Evolutionary conservation across 2,329 filamentous ascomycete genomes (phyloP).

Genomic region (Beauveria sp.): DNA sequence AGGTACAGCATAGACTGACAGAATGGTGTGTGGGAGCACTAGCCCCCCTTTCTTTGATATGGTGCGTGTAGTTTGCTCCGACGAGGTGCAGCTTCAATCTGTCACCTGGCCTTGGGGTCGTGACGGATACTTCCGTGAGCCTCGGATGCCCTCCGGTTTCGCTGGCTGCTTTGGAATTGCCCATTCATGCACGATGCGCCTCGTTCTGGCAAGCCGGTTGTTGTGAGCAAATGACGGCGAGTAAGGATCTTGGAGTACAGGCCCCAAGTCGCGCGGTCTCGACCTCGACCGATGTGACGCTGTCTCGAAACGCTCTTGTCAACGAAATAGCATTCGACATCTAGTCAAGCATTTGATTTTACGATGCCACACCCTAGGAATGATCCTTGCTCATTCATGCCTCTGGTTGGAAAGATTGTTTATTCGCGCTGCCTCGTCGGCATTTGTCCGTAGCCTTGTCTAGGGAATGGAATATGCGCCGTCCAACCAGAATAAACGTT

Average conservation of each 20-base stretch:
- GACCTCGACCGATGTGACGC: not conserved
- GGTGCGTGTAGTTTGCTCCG: not conserved
- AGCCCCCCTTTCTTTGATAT: not conserved
- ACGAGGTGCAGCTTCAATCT: not conserved
- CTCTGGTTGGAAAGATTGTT: not conserved
- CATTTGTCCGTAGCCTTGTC: conserved; percentile 1
- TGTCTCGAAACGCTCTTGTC: not conserved
- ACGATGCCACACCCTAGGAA: not conserved
- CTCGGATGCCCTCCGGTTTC: not conserved
- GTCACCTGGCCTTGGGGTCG: not conserved
- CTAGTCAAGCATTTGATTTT: too few relatives aligned
- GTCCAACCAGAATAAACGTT: not conserved
- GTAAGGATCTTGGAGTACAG: not conserved
- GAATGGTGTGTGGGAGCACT: not conserved
- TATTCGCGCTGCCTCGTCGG: not conserved
- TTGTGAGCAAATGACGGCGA: not conserved
- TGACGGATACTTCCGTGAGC: conserved; percentile 2
- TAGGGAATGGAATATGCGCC: not conserved
- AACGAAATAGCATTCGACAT: too few relatives aligned
- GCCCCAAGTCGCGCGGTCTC: not conserved
- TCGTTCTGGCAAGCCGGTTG: not conserved
- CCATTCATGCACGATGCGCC: not conserved
- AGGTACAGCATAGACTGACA: not conserved
- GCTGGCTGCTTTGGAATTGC: too few relatives aligned
- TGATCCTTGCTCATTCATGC: not conserved